Percentiles rank a stretch among this genome's conserved stretches.
Conservation (phyloP, 345 rosid genomes). For the Pelargonium nanum region DNA sequence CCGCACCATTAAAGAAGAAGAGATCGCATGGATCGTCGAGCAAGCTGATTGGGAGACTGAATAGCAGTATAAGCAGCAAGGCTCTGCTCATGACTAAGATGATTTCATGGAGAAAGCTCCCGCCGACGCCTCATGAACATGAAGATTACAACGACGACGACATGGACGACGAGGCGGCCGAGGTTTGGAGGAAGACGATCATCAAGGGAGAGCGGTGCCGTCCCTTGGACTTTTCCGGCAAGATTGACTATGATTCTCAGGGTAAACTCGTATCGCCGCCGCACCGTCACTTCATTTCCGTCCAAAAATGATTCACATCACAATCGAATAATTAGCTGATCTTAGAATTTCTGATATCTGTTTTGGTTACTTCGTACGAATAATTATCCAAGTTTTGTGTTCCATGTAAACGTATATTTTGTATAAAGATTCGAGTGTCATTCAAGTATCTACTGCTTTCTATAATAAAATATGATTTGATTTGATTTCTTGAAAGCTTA, state of each 20-base stretch:
- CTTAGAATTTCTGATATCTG: too few relatives aligned
- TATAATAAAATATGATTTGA: too few relatives aligned
- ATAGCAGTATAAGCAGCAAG: conserved; percentile 28
- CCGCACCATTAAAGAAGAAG: too few relatives aligned
- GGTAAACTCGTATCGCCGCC: conserved; percentile 28
- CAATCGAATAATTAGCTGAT: too few relatives aligned
- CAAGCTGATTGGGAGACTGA: conserved; percentile 28
- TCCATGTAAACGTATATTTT: too few relatives aligned
- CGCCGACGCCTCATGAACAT: neutral
- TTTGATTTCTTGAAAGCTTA: too few relatives aligned
- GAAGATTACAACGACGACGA: conserved; percentile 11
- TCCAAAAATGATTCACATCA: neutral
- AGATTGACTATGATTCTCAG: conserved; percentile 35
- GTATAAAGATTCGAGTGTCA: too few relatives aligned
- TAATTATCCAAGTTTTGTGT: too few relatives aligned
- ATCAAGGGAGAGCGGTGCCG: conserved; percentile 49
- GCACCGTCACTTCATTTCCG: neutral
- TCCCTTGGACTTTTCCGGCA: conserved; percentile 41
- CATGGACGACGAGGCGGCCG: conserved; percentile 19
- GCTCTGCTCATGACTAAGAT: conserved; percentile 38
- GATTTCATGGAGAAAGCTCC: conserved; percentile 39
- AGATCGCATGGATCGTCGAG: too few relatives aligned
- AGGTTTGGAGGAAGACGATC: conserved; percentile 43
- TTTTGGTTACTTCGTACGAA: too few relatives aligned
- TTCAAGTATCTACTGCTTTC: too few relatives aligned